phyloP scores from a whole-genome alignment of 805 yeast species.

The Pichia eremophila region DNA sequence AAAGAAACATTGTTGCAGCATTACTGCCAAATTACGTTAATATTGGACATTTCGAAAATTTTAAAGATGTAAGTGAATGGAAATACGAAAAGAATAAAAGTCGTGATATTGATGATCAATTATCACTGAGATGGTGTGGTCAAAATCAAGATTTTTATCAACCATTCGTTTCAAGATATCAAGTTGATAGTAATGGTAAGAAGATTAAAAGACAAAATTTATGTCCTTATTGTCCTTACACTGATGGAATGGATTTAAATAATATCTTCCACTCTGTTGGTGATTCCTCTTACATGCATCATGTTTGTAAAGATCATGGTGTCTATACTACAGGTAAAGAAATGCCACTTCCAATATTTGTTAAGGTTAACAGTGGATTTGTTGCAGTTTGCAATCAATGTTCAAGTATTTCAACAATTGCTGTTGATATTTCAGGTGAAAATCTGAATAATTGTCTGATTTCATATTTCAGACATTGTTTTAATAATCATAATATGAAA shows the following conservation, averaged over 20 bases:
- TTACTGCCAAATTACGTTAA: neutral
- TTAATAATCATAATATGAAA: neutral
- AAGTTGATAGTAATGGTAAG: neutral
- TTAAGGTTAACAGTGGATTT: too few species aligned
- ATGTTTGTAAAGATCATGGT: conserved; percentile 27
- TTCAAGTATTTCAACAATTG: too few species aligned
- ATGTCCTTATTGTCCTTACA: conserved; percentile 23
- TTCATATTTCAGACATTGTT: neutral
- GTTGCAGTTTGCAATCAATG: conserved; percentile 2
- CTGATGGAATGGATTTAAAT: conserved; percentile 1
- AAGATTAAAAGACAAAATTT: conserved; percentile 2
- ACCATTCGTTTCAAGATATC: neutral
- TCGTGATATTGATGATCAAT: neutral
- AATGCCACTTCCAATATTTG: conserved; percentile 20
- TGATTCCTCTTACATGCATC: conserved; percentile 14
- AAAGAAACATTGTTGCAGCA: neutral
- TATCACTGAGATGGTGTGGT: neutral
- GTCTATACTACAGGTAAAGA: conserved; percentile 24
- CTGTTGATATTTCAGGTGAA: neutral
- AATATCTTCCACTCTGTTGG: conserved; percentile 17
- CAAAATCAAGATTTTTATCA: neutral
- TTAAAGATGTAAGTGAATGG: neutral
- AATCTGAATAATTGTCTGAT: neutral
- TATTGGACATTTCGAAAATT: too few species aligned
- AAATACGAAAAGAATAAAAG: neutral